phyloP scores from a whole-genome alignment of 2,329 filamentous ascomycete species.

The Xylariaceae sp. region DNA sequence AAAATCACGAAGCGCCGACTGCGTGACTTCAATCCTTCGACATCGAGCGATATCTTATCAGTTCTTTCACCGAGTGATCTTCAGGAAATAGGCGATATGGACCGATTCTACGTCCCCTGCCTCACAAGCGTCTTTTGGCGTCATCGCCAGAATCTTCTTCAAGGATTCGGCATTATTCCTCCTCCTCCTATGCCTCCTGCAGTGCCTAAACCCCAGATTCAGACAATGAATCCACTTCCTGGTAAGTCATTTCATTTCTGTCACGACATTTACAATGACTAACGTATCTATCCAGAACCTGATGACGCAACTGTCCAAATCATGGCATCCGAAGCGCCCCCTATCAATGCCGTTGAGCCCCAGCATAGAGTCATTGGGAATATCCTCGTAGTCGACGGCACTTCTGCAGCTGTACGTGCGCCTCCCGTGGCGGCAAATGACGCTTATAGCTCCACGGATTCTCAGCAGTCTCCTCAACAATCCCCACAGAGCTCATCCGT shows the following conservation, averaged over 20 bases:
- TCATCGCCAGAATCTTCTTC: constrained; percentile 7
- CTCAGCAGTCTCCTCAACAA: too few species aligned
- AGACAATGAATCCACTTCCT: too few species aligned
- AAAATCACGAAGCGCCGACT: constrained; percentile 13
- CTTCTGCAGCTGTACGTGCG: constrained; percentile 7
- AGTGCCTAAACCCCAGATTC: too few species aligned
- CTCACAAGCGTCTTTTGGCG: constrained; percentile 13
- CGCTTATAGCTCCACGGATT: too few species aligned
- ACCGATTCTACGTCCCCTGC: constrained; percentile 8
- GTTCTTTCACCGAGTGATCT: constrained; percentile 14
- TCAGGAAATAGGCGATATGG: constrained; percentile 8
- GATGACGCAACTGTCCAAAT: too few species aligned
- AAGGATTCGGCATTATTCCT: constrained; percentile 1
- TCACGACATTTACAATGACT: too few species aligned
- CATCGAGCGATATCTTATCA: constrained; percentile 10
- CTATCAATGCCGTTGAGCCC: background rate
- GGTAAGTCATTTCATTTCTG: too few species aligned
- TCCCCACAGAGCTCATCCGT: too few species aligned
- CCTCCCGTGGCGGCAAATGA: too few species aligned
- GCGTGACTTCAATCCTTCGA: constrained; percentile 10
- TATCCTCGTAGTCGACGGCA: constrained; percentile 19
- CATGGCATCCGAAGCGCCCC: background rate
- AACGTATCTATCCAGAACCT: too few species aligned
- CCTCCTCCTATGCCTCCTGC: background rate
- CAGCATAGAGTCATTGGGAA: constrained; percentile 10